phyloP scores from a whole-genome alignment of 2,329 filamentous ascomycete species.

The Penicillium corylophilum region DNA sequence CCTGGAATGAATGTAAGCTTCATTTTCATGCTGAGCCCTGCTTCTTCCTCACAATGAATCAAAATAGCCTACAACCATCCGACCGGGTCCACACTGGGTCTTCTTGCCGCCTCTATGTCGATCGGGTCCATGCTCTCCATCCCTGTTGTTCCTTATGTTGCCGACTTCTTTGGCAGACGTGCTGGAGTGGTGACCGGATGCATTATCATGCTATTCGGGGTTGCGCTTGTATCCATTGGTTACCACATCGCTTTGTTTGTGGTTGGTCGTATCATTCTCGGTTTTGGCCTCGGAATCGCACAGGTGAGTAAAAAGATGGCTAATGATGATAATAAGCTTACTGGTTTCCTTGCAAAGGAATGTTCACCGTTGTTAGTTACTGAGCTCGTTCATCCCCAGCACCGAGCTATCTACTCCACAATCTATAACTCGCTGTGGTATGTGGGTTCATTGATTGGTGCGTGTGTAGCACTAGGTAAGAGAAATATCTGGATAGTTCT shows the following conservation, averaged over 20 bases:
- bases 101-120: slow-evolving; percentile 49
- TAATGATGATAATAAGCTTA: background rate
- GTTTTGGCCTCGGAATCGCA: slow-evolving; percentile 35
- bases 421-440: slow-evolving; percentile 54
- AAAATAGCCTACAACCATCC: background rate
- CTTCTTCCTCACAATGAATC: no score
- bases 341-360: background rate
- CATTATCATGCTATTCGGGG: slow-evolving; percentile 48
- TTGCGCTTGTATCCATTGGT: slow-evolving; percentile 40
- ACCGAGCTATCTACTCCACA: slow-evolving; percentile 50
- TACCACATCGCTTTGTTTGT: slow-evolving; percentile 46
- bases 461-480: slow-evolving; percentile 11
- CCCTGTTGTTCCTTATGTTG: slow-evolving; percentile 48
- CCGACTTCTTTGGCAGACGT: slow-evolving; percentile 48
- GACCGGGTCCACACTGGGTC: slow-evolving; percentile 33
- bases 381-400: slow-evolving; percentile 51
- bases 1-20: slow-evolving; percentile 45
- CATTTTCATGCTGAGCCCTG: background rate
- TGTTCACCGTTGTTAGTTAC: slow-evolving; percentile 40
- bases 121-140: slow-evolving; percentile 51
- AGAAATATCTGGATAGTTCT: background rate
- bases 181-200: slow-evolving; percentile 49
- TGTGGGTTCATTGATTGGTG: slow-evolving; percentile 31
- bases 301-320: background rate
- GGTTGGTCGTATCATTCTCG: slow-evolving; percentile 42